Evolutionary conservation across 2,329 filamentous ascomycete genomes (phyloP), one percentile per base, ranked within the genome.

Genomic region (Clonostachys rhizophaga): DNA sequence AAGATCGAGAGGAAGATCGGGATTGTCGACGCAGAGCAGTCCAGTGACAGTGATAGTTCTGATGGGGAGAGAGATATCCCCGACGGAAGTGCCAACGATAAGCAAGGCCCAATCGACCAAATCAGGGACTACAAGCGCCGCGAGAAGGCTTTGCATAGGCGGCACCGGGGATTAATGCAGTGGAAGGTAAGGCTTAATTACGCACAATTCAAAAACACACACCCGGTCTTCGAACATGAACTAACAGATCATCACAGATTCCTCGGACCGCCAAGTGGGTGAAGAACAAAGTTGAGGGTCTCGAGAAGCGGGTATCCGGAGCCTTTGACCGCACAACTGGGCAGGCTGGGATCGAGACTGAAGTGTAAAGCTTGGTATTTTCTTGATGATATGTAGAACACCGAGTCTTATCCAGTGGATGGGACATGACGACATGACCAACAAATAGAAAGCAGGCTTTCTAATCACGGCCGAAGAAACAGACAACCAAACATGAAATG

Each of bases 101-200:
- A 67, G 72, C 51, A 81, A 72, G 37, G 58, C 68, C 36, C 64
- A 71, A 48, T 69, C 10, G 74, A 76, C 40, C 70, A 78, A 58
- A 49, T 82, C 42, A 76, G 73, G 48, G 83, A 86, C 50, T 87
- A 83, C 58, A 80, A 76, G 58, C 70, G 73, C 48, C 70, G 83
- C 54, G 69, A 75, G 52, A 79, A 76, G 62, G 73, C 78, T 50
- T 65, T 86, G 52, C 83, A 88, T 61, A 69, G 84, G 43, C 76
- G 79, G 58, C 83, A 90, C 57, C 68, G 83, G 18, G 86, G 86
- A 0, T 59, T 86, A 39, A 90, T 90, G 86, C 86, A 90, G 65
- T 90, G 84, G 81, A 69, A 69, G 61, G 65, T 67, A 54, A 55
- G 62, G 44, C 30, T 36, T 39, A 30, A 30, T 30, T 10, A 9